Evolutionary conservation across 257 asterid genomes (phyloP), one percentile per base, ranked within the genome.

Genomic region (Primulina eburnea): DNA sequence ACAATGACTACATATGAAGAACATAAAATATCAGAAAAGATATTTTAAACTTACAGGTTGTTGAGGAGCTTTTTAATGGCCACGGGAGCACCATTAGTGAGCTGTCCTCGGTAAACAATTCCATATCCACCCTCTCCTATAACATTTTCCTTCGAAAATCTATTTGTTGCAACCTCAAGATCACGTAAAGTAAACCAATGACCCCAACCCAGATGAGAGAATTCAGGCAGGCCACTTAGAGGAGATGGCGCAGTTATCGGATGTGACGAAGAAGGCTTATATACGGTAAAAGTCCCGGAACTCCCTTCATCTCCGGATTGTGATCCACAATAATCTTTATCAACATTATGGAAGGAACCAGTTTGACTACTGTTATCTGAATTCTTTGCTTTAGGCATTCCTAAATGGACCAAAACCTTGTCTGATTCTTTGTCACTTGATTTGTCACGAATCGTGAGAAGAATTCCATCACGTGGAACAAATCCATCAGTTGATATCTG

Each of bases 51-150:
- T 83, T 87, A 93, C 99, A 90, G 78, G 72, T 93, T 93, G 83
- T 93, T 93, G 64, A 93, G 96, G 79, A 93, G 96, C 78, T 86
- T 90, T 72, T 93, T 93, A 62, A 93, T 94, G 24, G 97, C 99
- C 64, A 93, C 99, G 0, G 83, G 89, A 28, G 91, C 75, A 53
- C 96, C 99, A 77, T 93, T 89, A 64, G 89, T 79, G 60, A 93
- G 84, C 69, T 81, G 81, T 26, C 99, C 99, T 40, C 77, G 69
- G 72, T 93, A 93, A 76, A 93, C 99, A 69, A 93, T 84, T 65
- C 97, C 99, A 77, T 93, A 93, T 64, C 99, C 99, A 65, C 99
- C 99, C 81, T 94, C 99, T 63, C 99, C 99, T 43, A 91, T 68
- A 65, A 94, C 77, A 75, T 91, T 86, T 72, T 91, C 97, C 85